Evolutionary conservation across 768 basidiomycete species (phyloP), one percentile per base, ranked within the genome.

Genomic region (Suillus ampliporus): DNA sequence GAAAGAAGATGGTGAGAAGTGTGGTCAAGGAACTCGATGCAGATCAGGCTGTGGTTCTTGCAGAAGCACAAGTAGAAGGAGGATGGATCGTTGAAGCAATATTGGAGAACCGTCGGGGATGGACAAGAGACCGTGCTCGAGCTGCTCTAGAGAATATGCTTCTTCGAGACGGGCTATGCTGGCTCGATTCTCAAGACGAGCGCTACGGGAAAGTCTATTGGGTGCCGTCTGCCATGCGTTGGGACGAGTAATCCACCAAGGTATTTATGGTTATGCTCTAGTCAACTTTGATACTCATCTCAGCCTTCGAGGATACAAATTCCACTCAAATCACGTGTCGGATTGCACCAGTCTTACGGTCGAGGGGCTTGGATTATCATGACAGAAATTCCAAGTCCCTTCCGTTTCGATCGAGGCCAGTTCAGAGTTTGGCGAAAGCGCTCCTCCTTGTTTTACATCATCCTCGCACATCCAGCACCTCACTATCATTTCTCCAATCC

Each of bases 111-210:
- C 75, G 82, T 58, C 86, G 85, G 17, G 89, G 87, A 5, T 99
- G 97, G 97, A 86, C 86, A 2, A 74, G 82, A 54, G 91, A 91
- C 40, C 83, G 97, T 31, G 90, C 92, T 5, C 80, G 83, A 53
- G 83, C 86, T 14, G 95, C 90, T 2, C 75, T 99, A 68, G 89
- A 95, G 69, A 95, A 96, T 65, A 95, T 97, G 88, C 83, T 96
- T 15, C 81, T 94, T 64, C 82, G 90, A 31, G 95, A 99, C 65
- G 97, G 96, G 1, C 79, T 97, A 28, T 96, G 94, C 62, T 99
- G 97, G 97, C 72, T 99, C 35, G 97, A 99, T 70, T 89, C 93
- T 28, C 95, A 97, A 75, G 93, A 91, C 59, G 86, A 87, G 66
- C 73, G 72, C 17, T 80, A 78, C 35, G 86, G 87, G 34, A 81